Evolutionary conservation across 2,329 filamentous ascomycete genomes (phyloP).

Genomic region (Alternaria alternata): DNA sequence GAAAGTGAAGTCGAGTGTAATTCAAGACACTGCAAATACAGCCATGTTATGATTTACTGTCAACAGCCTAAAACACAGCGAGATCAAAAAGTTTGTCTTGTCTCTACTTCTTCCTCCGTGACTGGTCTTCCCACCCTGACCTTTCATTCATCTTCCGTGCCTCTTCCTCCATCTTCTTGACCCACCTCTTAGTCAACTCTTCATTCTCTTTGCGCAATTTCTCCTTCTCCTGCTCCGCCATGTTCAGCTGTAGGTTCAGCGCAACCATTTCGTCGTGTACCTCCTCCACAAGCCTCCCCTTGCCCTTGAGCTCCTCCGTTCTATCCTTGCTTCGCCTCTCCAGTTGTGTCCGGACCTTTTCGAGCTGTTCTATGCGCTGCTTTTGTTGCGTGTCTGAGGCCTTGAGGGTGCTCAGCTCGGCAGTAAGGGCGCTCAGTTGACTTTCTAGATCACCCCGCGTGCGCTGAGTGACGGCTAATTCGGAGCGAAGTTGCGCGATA

Average conservation of each 20-base stretch:
- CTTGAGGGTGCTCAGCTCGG: conserved; percentile 71
- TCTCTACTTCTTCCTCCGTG: conserved; percentile 23
- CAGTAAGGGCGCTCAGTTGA: conserved; percentile 68
- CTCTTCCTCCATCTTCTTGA: conserved; percentile 85
- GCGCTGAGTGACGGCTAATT: conserved; percentile 79
- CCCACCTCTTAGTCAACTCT: conserved; percentile 89
- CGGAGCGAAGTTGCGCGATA: conserved; percentile 57
- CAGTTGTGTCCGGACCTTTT: conserved; percentile 68
- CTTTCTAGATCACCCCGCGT: conserved; percentile 73
- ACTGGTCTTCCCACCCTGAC: conserved; percentile 40
- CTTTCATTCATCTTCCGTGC: conserved; percentile 81
- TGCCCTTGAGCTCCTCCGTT: conserved; percentile 84
- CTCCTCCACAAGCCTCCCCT: conserved; percentile 83
- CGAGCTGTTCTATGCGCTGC: conserved; percentile 68
- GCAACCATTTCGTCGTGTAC: conserved; percentile 94
- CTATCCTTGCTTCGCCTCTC: conserved; percentile 76
- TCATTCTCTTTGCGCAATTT: conserved; percentile 83
- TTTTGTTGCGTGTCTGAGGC: conserved; percentile 66
- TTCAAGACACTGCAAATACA: not conserved
- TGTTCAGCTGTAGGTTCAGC: conserved; percentile 84
- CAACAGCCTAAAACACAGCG: not conserved
- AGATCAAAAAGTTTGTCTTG: not conserved
- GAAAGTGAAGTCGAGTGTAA: not conserved
- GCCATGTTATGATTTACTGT: too few relatives aligned
- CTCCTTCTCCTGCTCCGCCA: conserved; percentile 79